Evolutionary conservation across 2,329 filamentous ascomycete species (phyloP).

Genomic region (Aspergillus transmontanensis): DNA sequence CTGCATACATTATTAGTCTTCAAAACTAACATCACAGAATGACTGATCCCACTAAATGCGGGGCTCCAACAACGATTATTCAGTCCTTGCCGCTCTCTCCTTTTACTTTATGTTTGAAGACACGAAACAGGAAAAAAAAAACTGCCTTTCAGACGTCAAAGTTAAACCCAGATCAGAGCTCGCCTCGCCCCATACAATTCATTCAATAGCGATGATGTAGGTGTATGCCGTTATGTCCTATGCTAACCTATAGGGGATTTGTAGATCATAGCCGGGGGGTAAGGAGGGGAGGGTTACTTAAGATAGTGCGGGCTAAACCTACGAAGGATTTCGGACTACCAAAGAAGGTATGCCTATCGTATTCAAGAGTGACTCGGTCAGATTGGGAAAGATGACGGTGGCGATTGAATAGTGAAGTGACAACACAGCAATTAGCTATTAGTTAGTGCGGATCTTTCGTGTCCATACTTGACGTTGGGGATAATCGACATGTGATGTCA

Average conservation of each 20-base stretch:
- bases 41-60: constrained; percentile 17
- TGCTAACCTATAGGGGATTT: neutral
- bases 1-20: constrained; percentile 20
- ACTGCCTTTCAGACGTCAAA: neutral
- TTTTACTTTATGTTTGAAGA: neutral
- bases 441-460: constrained; percentile 14
- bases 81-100: neutral
- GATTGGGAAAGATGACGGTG: constrained; percentile 5
- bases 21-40: constrained; percentile 6
- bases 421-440: constrained; percentile 21
- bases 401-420: constrained; percentile 20
- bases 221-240: neutral
- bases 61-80: constrained; percentile 10
- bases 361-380: constrained; percentile 6
- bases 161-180: neutral
- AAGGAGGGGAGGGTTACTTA: neutral
- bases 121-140: neutral
- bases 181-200: neutral
- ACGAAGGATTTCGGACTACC: constrained; percentile 5
- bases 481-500: constrained; percentile 15
- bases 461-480: constrained; percentile 8
- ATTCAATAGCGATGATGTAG: neutral
- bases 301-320: constrained; percentile 6
- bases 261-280: neutral
- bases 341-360: constrained; percentile 16